Evolutionary conservation across 202 grass and related monocot genomes (phyloP).

Genomic region (Elaeis oleifera): DNA sequence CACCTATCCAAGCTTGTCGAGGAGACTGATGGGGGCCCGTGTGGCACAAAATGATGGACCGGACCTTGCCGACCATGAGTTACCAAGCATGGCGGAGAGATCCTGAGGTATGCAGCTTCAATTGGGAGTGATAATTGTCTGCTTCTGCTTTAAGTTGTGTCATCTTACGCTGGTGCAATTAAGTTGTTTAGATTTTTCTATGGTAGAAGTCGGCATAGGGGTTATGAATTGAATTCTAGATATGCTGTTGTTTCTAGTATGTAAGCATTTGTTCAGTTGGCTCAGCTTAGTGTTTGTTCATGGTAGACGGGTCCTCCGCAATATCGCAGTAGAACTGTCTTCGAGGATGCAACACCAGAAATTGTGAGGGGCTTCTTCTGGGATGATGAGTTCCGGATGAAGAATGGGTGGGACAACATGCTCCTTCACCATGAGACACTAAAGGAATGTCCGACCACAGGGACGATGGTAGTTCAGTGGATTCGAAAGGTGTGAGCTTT

Average conservation of each 20-base stretch:
- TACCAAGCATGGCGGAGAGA: constrained; percentile 88
- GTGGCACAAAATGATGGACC: constrained; percentile 87
- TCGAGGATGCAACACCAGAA: constrained; percentile 63
- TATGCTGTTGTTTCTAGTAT: no score
- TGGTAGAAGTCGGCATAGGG: no score
- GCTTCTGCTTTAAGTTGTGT: no score
- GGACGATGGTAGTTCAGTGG: constrained; percentile 79
- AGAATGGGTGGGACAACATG: constrained; percentile 84
- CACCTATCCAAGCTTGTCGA: constrained; percentile 67
- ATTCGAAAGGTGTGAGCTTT: constrained; percentile 46
- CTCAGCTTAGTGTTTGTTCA: constrained; percentile 13
- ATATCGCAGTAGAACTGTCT: constrained; percentile 76
- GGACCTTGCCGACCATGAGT: constrained; percentile 38
- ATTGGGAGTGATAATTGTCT: no score
- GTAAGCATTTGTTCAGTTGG: constrained; percentile 4
- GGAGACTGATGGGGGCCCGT: constrained; percentile 65
- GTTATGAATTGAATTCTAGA: no score
- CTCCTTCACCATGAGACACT: constrained; percentile 61
- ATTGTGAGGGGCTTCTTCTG: constrained; percentile 88
- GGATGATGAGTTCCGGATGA: constrained; percentile 90
- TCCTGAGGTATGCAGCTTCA: constrained; percentile 32
- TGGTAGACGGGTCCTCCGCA: constrained; percentile 60
- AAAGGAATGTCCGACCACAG: constrained; percentile 59
- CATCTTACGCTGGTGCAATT: no score
- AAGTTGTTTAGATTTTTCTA: no score